These are phyloP conservation scores for Podospora pseudopauciseta DNA, from an alignment of 495 filamentous ascomycete species.

Conservation along the genomic window DNA sequence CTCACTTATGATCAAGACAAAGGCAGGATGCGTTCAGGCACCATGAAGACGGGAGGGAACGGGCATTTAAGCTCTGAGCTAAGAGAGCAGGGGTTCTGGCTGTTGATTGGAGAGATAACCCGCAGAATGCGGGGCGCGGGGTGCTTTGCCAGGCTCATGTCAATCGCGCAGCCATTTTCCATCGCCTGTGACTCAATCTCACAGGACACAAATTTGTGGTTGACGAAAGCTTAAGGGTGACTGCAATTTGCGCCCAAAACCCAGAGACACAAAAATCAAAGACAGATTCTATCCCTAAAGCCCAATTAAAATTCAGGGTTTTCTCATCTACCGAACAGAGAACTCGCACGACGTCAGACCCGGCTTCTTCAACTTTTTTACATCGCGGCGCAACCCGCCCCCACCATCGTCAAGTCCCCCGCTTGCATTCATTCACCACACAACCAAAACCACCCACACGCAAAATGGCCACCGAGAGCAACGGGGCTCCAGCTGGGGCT, in stretches of 20 bases:
- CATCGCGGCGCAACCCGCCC: background rate
- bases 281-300: background rate
- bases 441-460: background rate
- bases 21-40: background rate
- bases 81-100: conserved; percentile 9
- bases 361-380: conserved; percentile 5
- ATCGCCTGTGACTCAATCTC: conserved; percentile 8
- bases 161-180: background rate
- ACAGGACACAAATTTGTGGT: conserved; percentile 1
- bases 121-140: conserved; percentile 13
- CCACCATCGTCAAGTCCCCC: background rate
- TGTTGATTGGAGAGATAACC: conserved; percentile 10
- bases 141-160: background rate
- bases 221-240: background rate
- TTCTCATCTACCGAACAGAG: background rate
- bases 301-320: background rate
- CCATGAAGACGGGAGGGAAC: background rate
- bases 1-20: background rate
- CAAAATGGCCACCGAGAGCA: conserved; percentile 28
- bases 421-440: background rate
- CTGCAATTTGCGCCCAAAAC: background rate
- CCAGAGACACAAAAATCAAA: background rate
- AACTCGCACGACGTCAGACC: too few relatives aligned
- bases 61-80: conserved; percentile 13
- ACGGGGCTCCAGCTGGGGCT: conserved; percentile 18